These are phyloP conservation scores for Claviceps lovelessii DNA, from an alignment of 2,329 filamentous ascomycete species.

Conservation along the genomic window DNA sequence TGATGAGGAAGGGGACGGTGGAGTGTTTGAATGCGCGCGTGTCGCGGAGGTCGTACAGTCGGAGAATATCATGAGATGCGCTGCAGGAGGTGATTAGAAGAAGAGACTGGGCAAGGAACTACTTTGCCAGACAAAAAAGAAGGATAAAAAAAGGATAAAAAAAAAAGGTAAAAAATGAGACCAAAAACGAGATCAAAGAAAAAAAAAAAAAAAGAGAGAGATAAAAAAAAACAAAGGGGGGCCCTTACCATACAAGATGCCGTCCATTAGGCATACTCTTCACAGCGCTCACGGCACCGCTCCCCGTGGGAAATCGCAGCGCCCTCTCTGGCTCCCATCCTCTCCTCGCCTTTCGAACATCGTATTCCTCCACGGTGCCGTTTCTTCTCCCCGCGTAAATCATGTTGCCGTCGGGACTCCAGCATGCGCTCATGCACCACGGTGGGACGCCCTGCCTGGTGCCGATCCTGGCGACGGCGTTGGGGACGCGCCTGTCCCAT, in stretches of 20 bases:
- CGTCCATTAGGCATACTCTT: slow-evolving; percentile 83
- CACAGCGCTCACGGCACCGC: slow-evolving; percentile 77
- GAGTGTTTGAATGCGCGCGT: slow-evolving; percentile 53
- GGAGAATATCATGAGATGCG: slow-evolving; percentile 83
- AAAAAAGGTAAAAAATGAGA: too few species aligned
- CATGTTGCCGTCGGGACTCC: slow-evolving; percentile 88
- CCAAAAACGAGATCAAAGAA: too few species aligned
- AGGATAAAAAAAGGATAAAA: too few species aligned
- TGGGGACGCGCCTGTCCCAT: slow-evolving; percentile 71
- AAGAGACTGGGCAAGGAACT: too few species aligned
- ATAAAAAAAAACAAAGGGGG: not conserved
- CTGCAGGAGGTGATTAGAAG: slow-evolving; percentile 25
- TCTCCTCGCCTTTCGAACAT: slow-evolving; percentile 56
- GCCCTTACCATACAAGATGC: slow-evolving; percentile 61
- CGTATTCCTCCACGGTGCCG: slow-evolving; percentile 87
- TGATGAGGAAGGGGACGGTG: slow-evolving; percentile 85
- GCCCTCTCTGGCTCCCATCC: slow-evolving; percentile 61
- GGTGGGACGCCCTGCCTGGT: slow-evolving; percentile 67
- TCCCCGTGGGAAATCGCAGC: slow-evolving; percentile 79
- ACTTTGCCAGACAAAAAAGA: too few species aligned
- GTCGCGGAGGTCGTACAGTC: slow-evolving; percentile 75
- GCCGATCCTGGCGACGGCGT: slow-evolving; percentile 65
- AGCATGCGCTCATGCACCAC: slow-evolving; percentile 96
- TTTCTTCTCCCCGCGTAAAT: slow-evolving; percentile 89
- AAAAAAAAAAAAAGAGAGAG: too few species aligned